Conservation (phyloP, 768 basidiomycete genomes). For the Mycena indigotica region DNA sequence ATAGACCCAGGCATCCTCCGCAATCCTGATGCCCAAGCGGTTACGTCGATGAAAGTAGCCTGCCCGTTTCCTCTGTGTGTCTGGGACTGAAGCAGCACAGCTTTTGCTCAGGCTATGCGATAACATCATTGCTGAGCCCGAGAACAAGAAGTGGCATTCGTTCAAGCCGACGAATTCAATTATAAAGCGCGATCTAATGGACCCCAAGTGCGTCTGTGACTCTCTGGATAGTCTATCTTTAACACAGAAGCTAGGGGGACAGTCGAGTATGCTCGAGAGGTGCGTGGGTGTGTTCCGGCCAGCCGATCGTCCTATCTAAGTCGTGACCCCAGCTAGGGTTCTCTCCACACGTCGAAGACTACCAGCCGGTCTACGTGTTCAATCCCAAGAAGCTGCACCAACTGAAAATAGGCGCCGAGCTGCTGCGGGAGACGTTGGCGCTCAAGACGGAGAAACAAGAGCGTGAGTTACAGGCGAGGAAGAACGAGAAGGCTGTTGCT, state of each 20-base stretch:
- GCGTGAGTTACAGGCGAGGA: slow-evolving; percentile 48
- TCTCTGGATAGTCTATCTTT: not conserved
- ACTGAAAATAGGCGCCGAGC: slow-evolving; percentile 62
- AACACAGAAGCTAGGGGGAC: slow-evolving; percentile 43
- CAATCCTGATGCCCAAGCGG: slow-evolving; percentile 62
- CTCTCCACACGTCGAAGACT: slow-evolving; percentile 56
- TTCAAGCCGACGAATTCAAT: not conserved
- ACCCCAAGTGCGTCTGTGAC: slow-evolving; percentile 46
- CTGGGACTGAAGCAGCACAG: slow-evolving; percentile 35
- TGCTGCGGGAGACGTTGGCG: slow-evolving; percentile 64
- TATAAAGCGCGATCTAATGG: slow-evolving; percentile 58
- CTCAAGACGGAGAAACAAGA: slow-evolving; percentile 54
- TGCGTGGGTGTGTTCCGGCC: slow-evolving; percentile 39
- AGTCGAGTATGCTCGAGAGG: slow-evolving; percentile 79
- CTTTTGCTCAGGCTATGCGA: slow-evolving; percentile 68
- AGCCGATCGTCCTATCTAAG: slow-evolving; percentile 13
- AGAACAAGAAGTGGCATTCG: slow-evolving; percentile 66
- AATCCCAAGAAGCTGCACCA: slow-evolving; percentile 53
- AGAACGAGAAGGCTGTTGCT: slow-evolving; percentile 60
- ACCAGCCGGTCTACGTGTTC: slow-evolving; percentile 76
- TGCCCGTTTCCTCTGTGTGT: slow-evolving; percentile 19
- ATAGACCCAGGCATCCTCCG: slow-evolving; percentile 79
- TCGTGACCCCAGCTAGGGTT: slow-evolving; percentile 6
- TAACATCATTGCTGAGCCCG: slow-evolving; percentile 73
- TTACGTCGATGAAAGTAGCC: slow-evolving; percentile 60